These are phyloP conservation scores for Rhodotorula paludigena DNA, from an alignment of 768 basidiomycete species.

Conservation along the genomic window DNA sequence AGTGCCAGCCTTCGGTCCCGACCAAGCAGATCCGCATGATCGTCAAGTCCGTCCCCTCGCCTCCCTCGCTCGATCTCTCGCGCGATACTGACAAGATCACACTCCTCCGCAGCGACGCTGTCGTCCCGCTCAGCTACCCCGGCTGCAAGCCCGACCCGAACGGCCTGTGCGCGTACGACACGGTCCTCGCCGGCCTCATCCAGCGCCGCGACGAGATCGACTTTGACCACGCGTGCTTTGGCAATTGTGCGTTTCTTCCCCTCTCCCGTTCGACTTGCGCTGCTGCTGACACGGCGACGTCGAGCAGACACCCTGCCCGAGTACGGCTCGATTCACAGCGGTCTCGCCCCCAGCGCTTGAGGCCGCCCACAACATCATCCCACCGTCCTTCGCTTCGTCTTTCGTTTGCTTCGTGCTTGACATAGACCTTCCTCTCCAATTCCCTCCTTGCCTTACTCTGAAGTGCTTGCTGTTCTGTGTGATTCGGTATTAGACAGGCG, in stretches of 20 bases:
- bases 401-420: too few species aligned
- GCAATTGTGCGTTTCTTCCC: slow-evolving; percentile 14
- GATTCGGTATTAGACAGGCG: too few species aligned
- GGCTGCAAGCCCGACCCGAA: slow-evolving; percentile 43
- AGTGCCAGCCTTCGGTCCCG: slow-evolving; percentile 45
- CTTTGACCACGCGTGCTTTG: slow-evolving; percentile 42
- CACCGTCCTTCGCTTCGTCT: too few species aligned
- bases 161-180: slow-evolving; percentile 46
- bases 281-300: too few species aligned
- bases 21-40: slow-evolving; percentile 45
- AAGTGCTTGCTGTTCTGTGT: too few species aligned
- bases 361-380: too few species aligned
- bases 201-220: slow-evolving; percentile 46
- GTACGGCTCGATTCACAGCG: background rate
- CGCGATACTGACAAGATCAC: too few species aligned
- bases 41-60: slow-evolving; percentile 44
- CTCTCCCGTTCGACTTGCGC: background rate
- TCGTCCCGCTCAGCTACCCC: slow-evolving; percentile 44
- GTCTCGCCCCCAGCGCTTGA: too few species aligned
- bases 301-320: background rate
- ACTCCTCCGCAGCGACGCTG: slow-evolving; percentile 42
- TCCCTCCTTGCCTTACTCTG: too few species aligned
- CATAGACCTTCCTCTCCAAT: too few species aligned
- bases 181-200: slow-evolving; percentile 43
- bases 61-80: background rate